phyloP scores from a whole-genome alignment of 768 basidiomycete genomes.

The Russula griseocarnosa region DNA sequence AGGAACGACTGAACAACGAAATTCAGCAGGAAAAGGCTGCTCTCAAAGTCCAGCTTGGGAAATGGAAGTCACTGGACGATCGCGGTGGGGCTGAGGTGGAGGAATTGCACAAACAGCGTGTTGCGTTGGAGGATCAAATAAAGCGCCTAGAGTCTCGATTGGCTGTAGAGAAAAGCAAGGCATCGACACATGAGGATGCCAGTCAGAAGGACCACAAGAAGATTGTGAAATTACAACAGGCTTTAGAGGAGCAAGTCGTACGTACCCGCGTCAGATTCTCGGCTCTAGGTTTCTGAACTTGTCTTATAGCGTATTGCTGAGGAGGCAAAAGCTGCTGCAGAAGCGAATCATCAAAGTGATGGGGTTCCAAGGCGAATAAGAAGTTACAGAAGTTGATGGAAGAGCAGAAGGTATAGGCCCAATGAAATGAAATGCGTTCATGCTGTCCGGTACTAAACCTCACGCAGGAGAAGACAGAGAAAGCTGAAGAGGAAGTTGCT shows the following conservation, averaged over 20 bases:
- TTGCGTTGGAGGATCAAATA: constrained; percentile 54
- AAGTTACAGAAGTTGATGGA: constrained; percentile 33
- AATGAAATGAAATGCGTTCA: not conserved
- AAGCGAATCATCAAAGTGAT: not conserved
- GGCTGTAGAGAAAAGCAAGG: constrained; percentile 33
- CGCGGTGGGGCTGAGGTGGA: constrained; percentile 60
- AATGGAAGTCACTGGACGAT: constrained; percentile 65
- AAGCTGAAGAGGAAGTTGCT: constrained; percentile 24
- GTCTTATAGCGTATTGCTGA: constrained; percentile 9
- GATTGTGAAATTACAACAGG: constrained; percentile 19
- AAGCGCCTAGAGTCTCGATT: constrained; percentile 43
- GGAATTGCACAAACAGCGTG: constrained; percentile 48
- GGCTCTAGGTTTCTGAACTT: not conserved
- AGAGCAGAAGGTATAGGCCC: constrained; percentile 29
- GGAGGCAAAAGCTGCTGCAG: constrained; percentile 10
- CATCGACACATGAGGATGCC: constrained; percentile 23
- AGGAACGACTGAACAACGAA: constrained; percentile 56
- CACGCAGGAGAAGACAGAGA: constrained; percentile 31
- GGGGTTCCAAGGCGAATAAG: constrained; percentile 37
- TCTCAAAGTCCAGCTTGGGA: constrained; percentile 59
- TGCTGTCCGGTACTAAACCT: not conserved
- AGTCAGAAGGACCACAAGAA: constrained; percentile 29
- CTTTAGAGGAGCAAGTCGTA: constrained; percentile 18
- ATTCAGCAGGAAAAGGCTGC: constrained; percentile 52
- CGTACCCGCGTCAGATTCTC: not conserved